Percentiles rank a stretch among this genome's conserved stretches.
phyloP scores from a whole-genome alignment of 164 flowering plant genomes.

The Platanus orientalis region DNA sequence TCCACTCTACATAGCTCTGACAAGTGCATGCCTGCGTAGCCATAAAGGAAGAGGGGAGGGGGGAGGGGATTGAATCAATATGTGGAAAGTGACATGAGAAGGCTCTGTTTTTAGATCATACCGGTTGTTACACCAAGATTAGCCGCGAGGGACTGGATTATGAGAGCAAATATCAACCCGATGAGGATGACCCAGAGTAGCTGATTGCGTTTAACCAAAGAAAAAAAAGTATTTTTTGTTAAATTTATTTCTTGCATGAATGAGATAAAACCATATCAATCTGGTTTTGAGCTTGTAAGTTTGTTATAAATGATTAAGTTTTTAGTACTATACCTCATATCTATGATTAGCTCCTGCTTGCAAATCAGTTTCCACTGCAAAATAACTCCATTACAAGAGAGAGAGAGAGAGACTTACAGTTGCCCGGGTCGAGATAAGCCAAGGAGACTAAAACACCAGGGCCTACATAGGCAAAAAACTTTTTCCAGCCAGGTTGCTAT shows the following conservation, averaged over 20 bases:
- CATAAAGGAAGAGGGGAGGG: neutral
- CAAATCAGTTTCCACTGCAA: constrained; percentile 76
- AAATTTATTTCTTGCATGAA: too few relatives aligned
- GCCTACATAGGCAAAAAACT: constrained; percentile 52
- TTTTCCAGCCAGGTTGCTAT: constrained; percentile 50
- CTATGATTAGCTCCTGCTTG: constrained; percentile 73
- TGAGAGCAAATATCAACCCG: constrained; percentile 74
- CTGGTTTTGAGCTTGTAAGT: too few relatives aligned
- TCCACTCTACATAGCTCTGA: constrained; percentile 66
- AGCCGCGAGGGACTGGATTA: constrained; percentile 85
- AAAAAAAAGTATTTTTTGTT: too few relatives aligned
- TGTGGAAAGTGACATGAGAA: neutral
- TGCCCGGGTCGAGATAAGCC: constrained; percentile 79
- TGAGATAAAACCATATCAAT: too few relatives aligned
- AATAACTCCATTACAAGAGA: neutral
- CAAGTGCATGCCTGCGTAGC: constrained; percentile 56
- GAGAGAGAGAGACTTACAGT: constrained; percentile 32
- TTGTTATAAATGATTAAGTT: neutral
- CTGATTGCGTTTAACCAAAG: constrained; percentile 30
- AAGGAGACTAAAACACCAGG: constrained; percentile 79
- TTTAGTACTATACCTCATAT: constrained; percentile 44
- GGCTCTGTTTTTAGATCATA: constrained; percentile 14
- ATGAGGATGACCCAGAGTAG: constrained; percentile 82
- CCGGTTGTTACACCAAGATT: constrained; percentile 88
- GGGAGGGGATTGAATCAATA: too few relatives aligned